phyloP scores from a whole-genome alignment of 768 basidiomycete species.

The Pleurotus tuber-regium region DNA sequence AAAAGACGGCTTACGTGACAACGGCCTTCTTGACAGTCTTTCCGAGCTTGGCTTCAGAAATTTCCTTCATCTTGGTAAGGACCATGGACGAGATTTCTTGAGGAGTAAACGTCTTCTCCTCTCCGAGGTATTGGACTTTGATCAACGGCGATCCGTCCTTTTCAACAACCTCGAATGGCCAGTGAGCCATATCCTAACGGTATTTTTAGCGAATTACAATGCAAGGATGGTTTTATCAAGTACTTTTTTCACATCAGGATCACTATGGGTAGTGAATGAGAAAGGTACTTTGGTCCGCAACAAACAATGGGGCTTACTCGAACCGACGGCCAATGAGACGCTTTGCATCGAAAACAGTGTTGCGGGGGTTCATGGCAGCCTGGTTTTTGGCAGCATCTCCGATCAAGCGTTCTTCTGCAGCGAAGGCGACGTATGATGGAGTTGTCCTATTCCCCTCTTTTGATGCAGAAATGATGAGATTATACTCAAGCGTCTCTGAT shows the following conservation, averaged over 20 bases:
- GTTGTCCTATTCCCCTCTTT: conserved; percentile 93
- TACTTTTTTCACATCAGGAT: conserved; percentile 54
- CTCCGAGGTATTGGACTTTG: conserved; percentile 87
- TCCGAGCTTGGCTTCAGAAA: conserved; percentile 94
- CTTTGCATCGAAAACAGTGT: conserved; percentile 98
- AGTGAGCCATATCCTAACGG: conserved; percentile 85
- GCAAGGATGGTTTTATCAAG: neutral
- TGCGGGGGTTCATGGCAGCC: conserved; percentile 96
- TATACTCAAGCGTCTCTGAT: neutral
- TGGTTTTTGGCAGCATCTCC: conserved; percentile 99
- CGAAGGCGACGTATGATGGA: conserved; percentile 95
- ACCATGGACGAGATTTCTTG: conserved; percentile 99
- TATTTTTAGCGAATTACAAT: neutral
- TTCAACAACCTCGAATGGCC: conserved; percentile 90
- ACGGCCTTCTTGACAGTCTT: conserved; percentile 84
- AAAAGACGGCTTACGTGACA: conserved; percentile 71
- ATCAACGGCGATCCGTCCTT: conserved; percentile 89
- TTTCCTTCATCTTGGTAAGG: conserved; percentile 97
- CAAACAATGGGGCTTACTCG: conserved; percentile 25
- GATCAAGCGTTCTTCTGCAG: conserved; percentile 93
- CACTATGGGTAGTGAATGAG: conserved; percentile 8
- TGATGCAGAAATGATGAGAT: conserved; percentile 3
- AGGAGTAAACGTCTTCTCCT: conserved; percentile 93
- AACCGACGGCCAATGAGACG: conserved; percentile 96
- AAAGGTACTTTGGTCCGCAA: neutral